A percentile compares a stretch with the other conserved stretches of the same genome.
Evolutionary conservation across 345 rosid species (phyloP).

Genomic region (Murraya paniculata): DNA sequence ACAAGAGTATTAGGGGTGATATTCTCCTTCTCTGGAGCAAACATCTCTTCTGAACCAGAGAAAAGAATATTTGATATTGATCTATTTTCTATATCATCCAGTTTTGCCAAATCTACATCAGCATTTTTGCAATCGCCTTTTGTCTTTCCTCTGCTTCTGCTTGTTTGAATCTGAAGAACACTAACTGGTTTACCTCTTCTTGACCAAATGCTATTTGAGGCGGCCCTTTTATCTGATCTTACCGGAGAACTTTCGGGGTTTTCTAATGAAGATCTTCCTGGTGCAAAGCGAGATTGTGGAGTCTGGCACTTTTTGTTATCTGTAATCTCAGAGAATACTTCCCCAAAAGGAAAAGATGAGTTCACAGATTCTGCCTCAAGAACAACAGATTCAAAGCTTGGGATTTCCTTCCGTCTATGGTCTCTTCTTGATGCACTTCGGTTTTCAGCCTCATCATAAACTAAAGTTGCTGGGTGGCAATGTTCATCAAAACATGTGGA

Average conservation of each 20-base stretch:
- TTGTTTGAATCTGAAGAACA: constrained; percentile 57
- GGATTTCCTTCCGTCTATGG: constrained; percentile 12
- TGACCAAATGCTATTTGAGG: constrained; percentile 56
- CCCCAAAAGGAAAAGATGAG: constrained; percentile 27
- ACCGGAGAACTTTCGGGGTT: constrained; percentile 29
- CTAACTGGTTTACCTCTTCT: constrained; percentile 70
- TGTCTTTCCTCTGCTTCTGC: constrained; percentile 38
- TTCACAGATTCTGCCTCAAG: constrained; percentile 33
- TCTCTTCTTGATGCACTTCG: constrained; percentile 15
- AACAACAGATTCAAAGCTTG: constrained; percentile 12
- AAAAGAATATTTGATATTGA: constrained; percentile 25
- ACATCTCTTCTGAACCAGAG: constrained; percentile 32
- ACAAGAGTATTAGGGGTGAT: constrained; percentile 54
- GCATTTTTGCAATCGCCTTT: constrained; percentile 19
- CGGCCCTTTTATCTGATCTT: constrained; percentile 32
- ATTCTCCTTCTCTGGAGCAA: constrained; percentile 84
- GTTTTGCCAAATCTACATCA: constrained; percentile 29
- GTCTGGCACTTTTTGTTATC: constrained; percentile 37
- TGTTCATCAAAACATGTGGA: background rate
- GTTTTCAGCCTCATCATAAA: constrained; percentile 17
- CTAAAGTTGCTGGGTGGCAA: background rate
- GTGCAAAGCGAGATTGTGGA: constrained; percentile 28
- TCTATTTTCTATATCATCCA: constrained; percentile 28
- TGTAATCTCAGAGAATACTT: constrained; percentile 18
- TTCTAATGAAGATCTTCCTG: constrained; percentile 30